A percentile compares a stretch with the other conserved stretches of the same genome.
These are phyloP conservation scores for Nakaseomyces kungkrabaensis DNA, from an alignment of 1,139 yeast species.

Conservation along the genomic window DNA sequence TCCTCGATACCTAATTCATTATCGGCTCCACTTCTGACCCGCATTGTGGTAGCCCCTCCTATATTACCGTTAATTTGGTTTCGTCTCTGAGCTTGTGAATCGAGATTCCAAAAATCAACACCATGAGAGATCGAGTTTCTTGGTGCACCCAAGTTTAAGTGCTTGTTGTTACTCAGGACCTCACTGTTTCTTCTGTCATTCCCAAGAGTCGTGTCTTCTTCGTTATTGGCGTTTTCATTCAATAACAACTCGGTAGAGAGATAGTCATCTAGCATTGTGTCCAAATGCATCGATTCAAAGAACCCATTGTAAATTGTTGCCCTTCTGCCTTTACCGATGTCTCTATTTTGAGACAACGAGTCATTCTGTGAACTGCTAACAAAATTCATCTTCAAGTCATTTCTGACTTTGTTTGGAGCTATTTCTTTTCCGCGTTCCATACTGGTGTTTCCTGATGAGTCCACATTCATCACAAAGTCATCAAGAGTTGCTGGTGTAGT, in stretches of 20 bases:
- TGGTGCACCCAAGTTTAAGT: conserved; percentile 5
- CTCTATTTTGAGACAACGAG: background rate
- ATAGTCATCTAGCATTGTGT: conserved; percentile 14
- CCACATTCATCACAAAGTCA: conserved; percentile 5
- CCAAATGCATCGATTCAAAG: conserved; percentile 7
- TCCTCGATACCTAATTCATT: conserved; percentile 4
- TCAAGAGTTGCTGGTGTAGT: conserved; percentile 7
- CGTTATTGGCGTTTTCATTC: conserved; percentile 3
- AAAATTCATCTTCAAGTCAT: conserved; percentile 1
- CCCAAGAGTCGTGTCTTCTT: background rate
- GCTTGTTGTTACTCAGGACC: conserved; percentile 8
- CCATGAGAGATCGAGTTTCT: conserved; percentile 26
- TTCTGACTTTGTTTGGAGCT: background rate
- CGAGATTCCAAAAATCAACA: conserved; percentile 24
- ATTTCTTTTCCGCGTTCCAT: background rate
- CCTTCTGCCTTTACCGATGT: background rate
- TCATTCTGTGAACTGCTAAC: background rate
- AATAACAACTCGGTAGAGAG: conserved; percentile 11
- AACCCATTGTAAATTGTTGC: conserved; percentile 1
- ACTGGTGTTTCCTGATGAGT: background rate
- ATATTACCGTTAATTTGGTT: conserved; percentile 1
- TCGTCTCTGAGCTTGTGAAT: conserved; percentile 1
- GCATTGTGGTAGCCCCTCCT: conserved; percentile 1
- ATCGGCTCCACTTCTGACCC: background rate
- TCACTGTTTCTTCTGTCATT: conserved; percentile 20